phyloP scores from a whole-genome alignment of 1,284 basidiomycete species.

The Ganoderma leucocontextum region DNA sequence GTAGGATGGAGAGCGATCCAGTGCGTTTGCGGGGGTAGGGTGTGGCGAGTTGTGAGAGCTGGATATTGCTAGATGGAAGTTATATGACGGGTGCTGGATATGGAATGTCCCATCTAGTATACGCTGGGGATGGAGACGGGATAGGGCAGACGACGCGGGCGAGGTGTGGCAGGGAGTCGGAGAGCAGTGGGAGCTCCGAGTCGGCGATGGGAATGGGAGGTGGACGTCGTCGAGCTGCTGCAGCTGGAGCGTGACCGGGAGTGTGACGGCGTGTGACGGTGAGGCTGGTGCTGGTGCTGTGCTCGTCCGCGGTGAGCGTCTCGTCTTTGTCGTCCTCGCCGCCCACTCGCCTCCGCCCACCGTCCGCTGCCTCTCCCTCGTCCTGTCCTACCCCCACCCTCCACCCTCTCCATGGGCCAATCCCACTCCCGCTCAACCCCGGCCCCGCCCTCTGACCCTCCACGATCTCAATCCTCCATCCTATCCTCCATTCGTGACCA shows the following conservation, averaged over 20 bases:
- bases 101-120: neutral
- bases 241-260: too few species aligned
- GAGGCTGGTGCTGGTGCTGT: too few species aligned
- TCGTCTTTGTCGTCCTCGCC: neutral
- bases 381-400: neutral
- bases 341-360: neutral
- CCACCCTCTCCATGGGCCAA: neutral
- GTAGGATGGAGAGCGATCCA: constrained; percentile 15
- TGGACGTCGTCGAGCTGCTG: neutral
- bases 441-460: neutral
- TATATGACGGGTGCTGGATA: neutral
- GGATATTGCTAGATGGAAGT: neutral
- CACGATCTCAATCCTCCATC: neutral
- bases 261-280: too few species aligned
- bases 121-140: neutral
- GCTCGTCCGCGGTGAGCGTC: too few species aligned
- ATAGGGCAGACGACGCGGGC: neutral
- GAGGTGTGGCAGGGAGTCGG: neutral
- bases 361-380: neutral
- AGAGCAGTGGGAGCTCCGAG: neutral
- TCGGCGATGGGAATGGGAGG: neutral
- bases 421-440: neutral
- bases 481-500: neutral
- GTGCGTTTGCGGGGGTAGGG: neutral
- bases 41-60: neutral